Evolutionary conservation across 2,329 filamentous ascomycete species (phyloP).

Genomic region (Dothistroma septosporum): DNA sequence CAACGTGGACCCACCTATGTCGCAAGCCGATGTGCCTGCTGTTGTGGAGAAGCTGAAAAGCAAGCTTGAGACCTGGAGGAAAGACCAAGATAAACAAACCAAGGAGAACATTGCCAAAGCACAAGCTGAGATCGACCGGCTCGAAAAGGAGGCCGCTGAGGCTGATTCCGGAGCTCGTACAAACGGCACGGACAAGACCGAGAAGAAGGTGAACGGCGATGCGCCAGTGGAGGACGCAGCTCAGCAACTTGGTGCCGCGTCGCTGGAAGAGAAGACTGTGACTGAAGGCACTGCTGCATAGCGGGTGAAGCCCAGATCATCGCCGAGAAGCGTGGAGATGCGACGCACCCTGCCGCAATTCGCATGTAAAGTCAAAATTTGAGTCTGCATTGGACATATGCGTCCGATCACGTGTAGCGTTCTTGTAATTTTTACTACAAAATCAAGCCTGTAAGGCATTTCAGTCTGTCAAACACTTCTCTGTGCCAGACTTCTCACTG

Average conservation of each 20-base stretch:
- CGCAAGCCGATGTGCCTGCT: constrained; percentile 72
- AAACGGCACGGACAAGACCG: constrained; percentile 43
- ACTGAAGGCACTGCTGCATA: not conserved
- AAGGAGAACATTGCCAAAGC: constrained; percentile 96
- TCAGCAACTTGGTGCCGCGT: not conserved
- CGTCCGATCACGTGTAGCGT: not conserved
- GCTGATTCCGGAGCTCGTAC: constrained; percentile 59
- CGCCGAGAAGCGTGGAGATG: not conserved
- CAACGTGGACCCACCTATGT: constrained; percentile 83
- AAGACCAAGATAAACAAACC: constrained; percentile 83
- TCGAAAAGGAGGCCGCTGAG: constrained; percentile 65
- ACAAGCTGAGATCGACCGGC: constrained; percentile 86
- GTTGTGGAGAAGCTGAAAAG: constrained; percentile 85
- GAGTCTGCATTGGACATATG: not conserved
- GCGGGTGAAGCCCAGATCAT: not conserved
- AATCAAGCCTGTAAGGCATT: not conserved
- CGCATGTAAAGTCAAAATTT: not conserved
- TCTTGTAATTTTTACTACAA: not conserved
- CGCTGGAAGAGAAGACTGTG: not conserved
- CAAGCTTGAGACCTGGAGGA: constrained; percentile 89
- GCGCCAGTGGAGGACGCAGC: not conserved
- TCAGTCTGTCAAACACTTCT: not conserved
- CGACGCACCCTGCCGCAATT: not conserved
- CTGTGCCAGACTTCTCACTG: too few relatives aligned
- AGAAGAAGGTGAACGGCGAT: constrained; percentile 10